Evolutionary conservation across 345 rosid species (phyloP), one percentile per base, ranked within the genome.

Genomic region (Camelina sativa): DNA sequence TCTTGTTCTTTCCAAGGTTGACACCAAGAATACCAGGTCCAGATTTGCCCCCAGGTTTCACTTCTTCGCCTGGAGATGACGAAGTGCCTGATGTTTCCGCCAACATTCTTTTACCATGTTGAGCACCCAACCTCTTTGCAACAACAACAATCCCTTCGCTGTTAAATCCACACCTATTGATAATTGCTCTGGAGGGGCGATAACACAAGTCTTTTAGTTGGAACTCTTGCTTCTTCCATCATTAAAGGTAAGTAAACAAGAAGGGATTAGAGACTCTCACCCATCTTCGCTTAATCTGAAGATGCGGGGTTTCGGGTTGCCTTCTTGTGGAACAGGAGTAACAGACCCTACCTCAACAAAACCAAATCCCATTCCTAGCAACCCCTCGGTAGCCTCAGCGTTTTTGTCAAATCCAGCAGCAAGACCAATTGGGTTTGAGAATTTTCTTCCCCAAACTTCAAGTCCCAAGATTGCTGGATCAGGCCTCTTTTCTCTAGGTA

Each of bases 401-500:
- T 92, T 95, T 86, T 95, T 95, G 79, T 95, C 99, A 52, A 95
- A 95, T 8, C 99, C 99, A 80, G 99, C 99, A 82, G 99, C 92
- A 64, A 92, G 98, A 19, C 99, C 99, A 61, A 95, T 53, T 11
- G 99, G 98, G 67, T 95, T 95, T 30, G 98, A 92, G 76, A 95
- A 95, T 84, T 88, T 88, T 76, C 97, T 87, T 79, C 99, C 97
- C 97, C 96, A 92, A 72, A 95, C 97, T 68, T 95, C 86, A 77
- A 95, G 86, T 37, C 87, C 98, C 76, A 95, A 80, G 80, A 86
- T 82, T 38, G 82, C 43, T 23, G 87, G 85, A 81, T 95, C 99
- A 76, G 88, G 86, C 69, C 99, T 86, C 91, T 90, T 90, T 81
- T 95, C 98, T 80, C 91, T 88, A 1, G 99, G 98, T 61, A 95